Conservation (phyloP, 1,139 yeast species). For the Magnusiomyces paraingens region DNA sequence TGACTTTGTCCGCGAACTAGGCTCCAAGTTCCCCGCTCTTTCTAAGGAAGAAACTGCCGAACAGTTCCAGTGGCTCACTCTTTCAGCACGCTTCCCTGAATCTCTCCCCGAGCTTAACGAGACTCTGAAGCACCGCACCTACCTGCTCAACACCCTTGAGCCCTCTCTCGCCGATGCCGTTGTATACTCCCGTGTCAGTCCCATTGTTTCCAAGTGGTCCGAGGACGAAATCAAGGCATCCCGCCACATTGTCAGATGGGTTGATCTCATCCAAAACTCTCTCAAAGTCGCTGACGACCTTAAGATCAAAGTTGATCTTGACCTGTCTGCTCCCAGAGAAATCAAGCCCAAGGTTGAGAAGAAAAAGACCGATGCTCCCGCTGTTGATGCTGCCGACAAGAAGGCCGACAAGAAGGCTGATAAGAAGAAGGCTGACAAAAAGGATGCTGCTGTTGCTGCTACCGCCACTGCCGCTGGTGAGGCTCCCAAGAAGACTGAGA, state of each 20-base stretch:
- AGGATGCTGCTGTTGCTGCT: slow-evolving; percentile 16
- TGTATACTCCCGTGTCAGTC: slow-evolving; percentile 59
- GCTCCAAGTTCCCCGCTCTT: slow-evolving; percentile 22
- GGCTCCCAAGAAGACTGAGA: slow-evolving; percentile 42
- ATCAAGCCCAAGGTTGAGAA: slow-evolving; percentile 53
- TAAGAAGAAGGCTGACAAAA: slow-evolving; percentile 31
- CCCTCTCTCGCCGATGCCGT: slow-evolving; percentile 64
- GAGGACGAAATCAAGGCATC: slow-evolving; percentile 47
- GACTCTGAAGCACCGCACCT: slow-evolving; percentile 61
- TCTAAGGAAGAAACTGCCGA: slow-evolving; percentile 53
- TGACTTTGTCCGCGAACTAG: slow-evolving; percentile 19
- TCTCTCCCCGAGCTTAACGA: slow-evolving; percentile 55
- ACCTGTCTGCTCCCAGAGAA: slow-evolving; percentile 63
- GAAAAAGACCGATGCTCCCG: slow-evolving; percentile 22
- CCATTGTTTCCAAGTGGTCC: slow-evolving; percentile 53
- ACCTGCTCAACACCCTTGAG: slow-evolving; percentile 52
- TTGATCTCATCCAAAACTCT: slow-evolving; percentile 70
- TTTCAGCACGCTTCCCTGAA: slow-evolving; percentile 57
- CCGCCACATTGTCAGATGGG: slow-evolving; percentile 91
- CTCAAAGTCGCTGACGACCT: slow-evolving; percentile 47
- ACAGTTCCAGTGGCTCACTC: slow-evolving; percentile 72
- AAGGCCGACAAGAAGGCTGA: slow-evolving; percentile 36
- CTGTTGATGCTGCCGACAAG: slow-evolving; percentile 23
- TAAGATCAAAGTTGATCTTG: slow-evolving; percentile 50
- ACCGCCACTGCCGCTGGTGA: slow-evolving; percentile 26